Evolutionary conservation across 2,329 filamentous ascomycete genomes (phyloP), one percentile per base, ranked within the genome.

Genomic region (Cladobotryum mycophilum): DNA sequence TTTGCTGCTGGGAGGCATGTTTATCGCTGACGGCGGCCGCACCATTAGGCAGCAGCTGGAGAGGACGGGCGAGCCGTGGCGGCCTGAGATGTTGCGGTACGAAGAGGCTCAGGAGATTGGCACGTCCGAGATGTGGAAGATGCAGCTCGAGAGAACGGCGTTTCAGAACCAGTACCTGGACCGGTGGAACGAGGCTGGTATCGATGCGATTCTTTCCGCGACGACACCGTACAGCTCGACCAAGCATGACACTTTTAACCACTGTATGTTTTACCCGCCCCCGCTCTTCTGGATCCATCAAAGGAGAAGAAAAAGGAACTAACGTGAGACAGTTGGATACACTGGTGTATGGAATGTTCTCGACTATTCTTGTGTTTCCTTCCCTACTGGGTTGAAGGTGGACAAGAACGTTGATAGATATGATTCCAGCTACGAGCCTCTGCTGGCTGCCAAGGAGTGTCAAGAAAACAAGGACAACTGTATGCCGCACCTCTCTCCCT

Each of bases 121-220:
- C 5, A 72, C 69, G 0, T 62, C 66, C 3, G 73, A 74, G 5
- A 71, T 76, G 65, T 79, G 76, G 76, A 65, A 67, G 56, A 56
- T 78, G 42, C 74, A 77, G 20, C 45, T 68, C 1, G 72, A 78
- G 52, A 65, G 75, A 7, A 66, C 68, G 0, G 70, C 62, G 0
- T 76, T 68, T 55, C 74, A 76, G 62, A 74, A 73, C 54, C 60
- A 62, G 9, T 75, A 76, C 46, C 62, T 76, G 0, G 70, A 76
- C 38, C 66, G 70, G 2, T 77, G 74, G 75, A 68, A 68, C 34
- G 61, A 60, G 43, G 69, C 70, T 0, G 72, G 70, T 1, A 75
- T 85, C 7, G 85, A 88, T 60, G 81, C 81, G 1, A 73, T 88
- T 8, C 62, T 88, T 1, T 80, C 78, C 46, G 83, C 84, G 0